Base-by-base conservation (phyloP, 345 rosid species). In the Eucalyptus guilfoylei region DNA sequence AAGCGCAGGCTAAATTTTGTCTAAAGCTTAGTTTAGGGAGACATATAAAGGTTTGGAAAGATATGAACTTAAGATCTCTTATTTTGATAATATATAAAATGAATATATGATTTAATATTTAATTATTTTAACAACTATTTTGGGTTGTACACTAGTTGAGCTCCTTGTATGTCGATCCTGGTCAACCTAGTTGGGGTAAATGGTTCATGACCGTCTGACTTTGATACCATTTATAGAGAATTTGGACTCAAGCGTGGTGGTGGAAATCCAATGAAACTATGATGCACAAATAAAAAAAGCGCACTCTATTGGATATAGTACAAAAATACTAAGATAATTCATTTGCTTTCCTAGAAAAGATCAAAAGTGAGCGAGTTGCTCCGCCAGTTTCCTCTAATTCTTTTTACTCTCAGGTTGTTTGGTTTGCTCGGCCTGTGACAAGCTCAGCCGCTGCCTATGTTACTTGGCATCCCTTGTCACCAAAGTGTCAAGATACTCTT, bases 1-100 rank as follows among this genome's bases (percentile, higher is more conserved):
- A 62, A 62, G 2, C 1, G 8, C 1, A 62, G 4, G 16, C 8
- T 13, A 30, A 14, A 30, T 30, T 62, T 28, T 62, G 16, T 14
- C 69, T 62, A 30, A 62, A 30, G 9, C 16, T 62, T 12, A 62
- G 7, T 30, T 55, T 4, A 67, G 0, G 6, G 6, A 15, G 21
- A 9, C 40, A 16, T n/a, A 34, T 2, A 34, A 4, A 12, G 13
- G 3, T 34, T 0, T 17, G 4, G 11, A 69, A 69, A 69, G 1
- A 69, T 69, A 32, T 9, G 6, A 69, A 69, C 24, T 69, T 5
- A 9, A 1, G 0, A 69, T 17, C 13, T 69, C 80, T 2, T 69
- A 17, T 4, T 17, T 0, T 2, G 3, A 16, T 69, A 69, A 9
- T 3, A 34, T 34, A 2, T 67, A 67, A 64, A 30, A 67, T 67